Conservation (phyloP, 768 basidiomycete genomes). For the Holtermanniella nyarrowii region DNA sequence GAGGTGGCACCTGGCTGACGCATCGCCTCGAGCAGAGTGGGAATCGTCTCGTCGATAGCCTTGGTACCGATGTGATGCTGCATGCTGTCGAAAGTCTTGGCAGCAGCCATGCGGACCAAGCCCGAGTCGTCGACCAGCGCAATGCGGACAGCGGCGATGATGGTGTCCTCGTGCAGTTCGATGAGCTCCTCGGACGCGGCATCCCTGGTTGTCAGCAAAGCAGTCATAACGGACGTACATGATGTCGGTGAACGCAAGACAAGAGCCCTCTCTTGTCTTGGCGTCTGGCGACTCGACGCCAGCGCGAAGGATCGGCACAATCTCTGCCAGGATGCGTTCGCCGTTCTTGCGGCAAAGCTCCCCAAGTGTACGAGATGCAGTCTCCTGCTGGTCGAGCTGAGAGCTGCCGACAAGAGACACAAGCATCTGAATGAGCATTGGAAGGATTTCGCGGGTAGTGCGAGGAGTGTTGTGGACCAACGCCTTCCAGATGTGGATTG, state of each 20-base stretch:
- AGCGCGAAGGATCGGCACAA: slow-evolving; percentile 63
- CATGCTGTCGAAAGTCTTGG: slow-evolving; percentile 77
- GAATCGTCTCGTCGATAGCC: slow-evolving; percentile 93
- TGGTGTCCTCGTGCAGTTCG: slow-evolving; percentile 78
- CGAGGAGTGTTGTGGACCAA: slow-evolving; percentile 65
- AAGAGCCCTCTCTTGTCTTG: slow-evolving; percentile 67
- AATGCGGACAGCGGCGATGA: slow-evolving; percentile 69
- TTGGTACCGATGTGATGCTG: slow-evolving; percentile 82
- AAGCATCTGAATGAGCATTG: slow-evolving; percentile 74
- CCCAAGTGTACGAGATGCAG: slow-evolving; percentile 71
- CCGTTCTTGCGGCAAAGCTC: slow-evolving; percentile 94
- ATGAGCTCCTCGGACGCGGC: slow-evolving; percentile 72
- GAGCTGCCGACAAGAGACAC: slow-evolving; percentile 60
- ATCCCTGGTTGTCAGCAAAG: slow-evolving; percentile 48
- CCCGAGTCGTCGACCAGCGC: slow-evolving; percentile 82
- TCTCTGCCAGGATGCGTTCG: slow-evolving; percentile 74
- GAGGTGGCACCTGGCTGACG: slow-evolving; percentile 85
- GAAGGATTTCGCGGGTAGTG: slow-evolving; percentile 70
- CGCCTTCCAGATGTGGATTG: slow-evolving; percentile 96
- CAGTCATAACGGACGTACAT: slow-evolving; percentile 50
- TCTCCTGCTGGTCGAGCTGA: slow-evolving; percentile 86
- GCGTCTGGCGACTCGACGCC: slow-evolving; percentile 49
- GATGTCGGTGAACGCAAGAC: slow-evolving; percentile 73
- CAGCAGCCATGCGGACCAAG: slow-evolving; percentile 78
- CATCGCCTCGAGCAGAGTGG: slow-evolving; percentile 83